Percentiles rank a stretch among this genome's conserved stretches.
phyloP scores from a whole-genome alignment of 78 protist genomes.

The Anaeramoeba flamelloides region DNA sequence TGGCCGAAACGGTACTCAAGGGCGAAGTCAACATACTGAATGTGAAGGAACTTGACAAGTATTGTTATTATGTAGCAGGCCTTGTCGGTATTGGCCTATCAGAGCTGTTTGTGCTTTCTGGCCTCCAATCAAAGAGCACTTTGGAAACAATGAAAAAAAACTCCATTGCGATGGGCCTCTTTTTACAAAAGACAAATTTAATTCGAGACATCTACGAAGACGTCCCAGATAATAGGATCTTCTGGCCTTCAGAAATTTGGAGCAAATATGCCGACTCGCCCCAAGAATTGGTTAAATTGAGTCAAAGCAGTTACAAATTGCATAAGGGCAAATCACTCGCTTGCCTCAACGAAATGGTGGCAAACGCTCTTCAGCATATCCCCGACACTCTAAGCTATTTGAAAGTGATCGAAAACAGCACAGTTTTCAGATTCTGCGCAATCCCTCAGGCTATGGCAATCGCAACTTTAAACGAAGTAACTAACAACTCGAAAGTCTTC shows the following conservation, averaged over 20 bases:
- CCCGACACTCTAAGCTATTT: slow-evolving; percentile 52
- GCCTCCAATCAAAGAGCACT: slow-evolving; percentile 44
- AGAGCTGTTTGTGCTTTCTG: slow-evolving; percentile 45
- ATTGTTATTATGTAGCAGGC: slow-evolving; percentile 91
- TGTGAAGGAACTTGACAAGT: slow-evolving; percentile 48
- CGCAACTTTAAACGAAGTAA: slow-evolving; percentile 58
- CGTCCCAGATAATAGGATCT: slow-evolving; percentile 50
- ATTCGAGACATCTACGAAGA: slow-evolving; percentile 84
- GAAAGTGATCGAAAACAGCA: slow-evolving; percentile 22
- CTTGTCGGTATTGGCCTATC: slow-evolving; percentile 81
- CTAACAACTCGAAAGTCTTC: slow-evolving; percentile 60
- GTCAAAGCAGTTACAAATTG: not conserved
- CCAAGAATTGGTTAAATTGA: not conserved
- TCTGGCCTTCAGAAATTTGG: slow-evolving; percentile 77
- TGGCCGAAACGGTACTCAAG: slow-evolving; percentile 32
- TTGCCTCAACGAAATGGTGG: slow-evolving; percentile 64
- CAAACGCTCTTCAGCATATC: slow-evolving; percentile 60
- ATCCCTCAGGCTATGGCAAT: slow-evolving; percentile 91
- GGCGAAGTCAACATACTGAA: slow-evolving; percentile 24
- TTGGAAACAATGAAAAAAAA: not conserved
- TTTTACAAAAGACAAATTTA: slow-evolving; percentile 81
- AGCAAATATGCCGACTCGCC: slow-evolving; percentile 14
- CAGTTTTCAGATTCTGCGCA: slow-evolving; percentile 67
- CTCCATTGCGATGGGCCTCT: slow-evolving; percentile 61
- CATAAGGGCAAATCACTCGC: slow-evolving; percentile 37